These are phyloP conservation scores for Mortierella sp. DNA, from an alignment of 371 early-diverging fungal species.

Conservation along the genomic window DNA sequence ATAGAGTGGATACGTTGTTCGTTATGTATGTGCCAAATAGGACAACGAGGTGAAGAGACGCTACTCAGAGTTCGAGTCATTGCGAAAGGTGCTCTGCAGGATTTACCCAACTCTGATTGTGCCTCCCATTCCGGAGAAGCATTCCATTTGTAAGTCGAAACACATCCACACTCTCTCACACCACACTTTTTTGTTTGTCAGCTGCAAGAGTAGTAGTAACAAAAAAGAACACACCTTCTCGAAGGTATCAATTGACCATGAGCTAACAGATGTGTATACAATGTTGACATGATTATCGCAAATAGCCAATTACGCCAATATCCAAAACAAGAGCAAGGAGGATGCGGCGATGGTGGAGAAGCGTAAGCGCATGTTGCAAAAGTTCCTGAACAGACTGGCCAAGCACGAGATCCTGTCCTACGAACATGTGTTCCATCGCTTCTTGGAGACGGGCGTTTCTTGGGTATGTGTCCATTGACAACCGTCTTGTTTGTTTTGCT, in stretches of 20 bases:
- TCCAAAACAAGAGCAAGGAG: constrained; percentile 87
- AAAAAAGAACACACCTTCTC: background rate
- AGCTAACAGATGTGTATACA: constrained; percentile 10
- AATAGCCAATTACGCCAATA: constrained; percentile 86
- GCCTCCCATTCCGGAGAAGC: constrained; percentile 97
- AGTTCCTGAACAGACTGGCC: constrained; percentile 87
- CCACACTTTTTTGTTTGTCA: background rate
- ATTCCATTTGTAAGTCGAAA: constrained; percentile 74
- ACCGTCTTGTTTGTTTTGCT: background rate
- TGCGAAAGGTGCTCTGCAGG: constrained; percentile 78
- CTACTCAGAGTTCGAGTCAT: constrained; percentile 95
- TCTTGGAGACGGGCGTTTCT: constrained; percentile 76
- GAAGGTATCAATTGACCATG: background rate
- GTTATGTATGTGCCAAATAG: constrained; percentile 34
- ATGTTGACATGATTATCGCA: constrained; percentile 22
- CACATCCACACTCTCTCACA: background rate
- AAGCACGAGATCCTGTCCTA: constrained; percentile 86
- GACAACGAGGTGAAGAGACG: constrained; percentile 78
- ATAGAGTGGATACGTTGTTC: background rate
- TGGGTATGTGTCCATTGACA: constrained; percentile 61
- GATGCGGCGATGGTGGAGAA: constrained; percentile 88
- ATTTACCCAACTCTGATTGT: constrained; percentile 88
- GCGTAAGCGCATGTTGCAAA: constrained; percentile 90
- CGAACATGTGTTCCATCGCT: constrained; percentile 91
- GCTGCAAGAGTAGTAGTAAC: background rate